Conservation (phyloP, 2,329 filamentous ascomycete species). For the Thielaviopsis musarum region DNA sequence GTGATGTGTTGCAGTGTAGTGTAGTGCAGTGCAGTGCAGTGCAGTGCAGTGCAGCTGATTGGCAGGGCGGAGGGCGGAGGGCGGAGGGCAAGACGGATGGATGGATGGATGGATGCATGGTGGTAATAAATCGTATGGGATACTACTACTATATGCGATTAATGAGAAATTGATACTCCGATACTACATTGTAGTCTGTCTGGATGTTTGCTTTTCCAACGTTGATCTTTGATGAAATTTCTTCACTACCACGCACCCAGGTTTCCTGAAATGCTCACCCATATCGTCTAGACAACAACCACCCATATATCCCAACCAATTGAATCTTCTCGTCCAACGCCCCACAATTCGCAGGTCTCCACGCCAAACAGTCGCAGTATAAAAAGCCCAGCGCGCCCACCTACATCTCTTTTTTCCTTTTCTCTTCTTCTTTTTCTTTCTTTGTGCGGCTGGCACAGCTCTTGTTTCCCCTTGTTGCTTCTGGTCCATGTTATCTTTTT, state of each 20-base stretch:
- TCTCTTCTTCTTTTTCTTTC: slow-evolving; percentile 8
- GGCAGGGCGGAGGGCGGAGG: background rate
- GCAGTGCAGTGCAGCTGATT: background rate
- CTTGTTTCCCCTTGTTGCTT: slow-evolving; percentile 13
- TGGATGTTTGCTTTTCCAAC: too few relatives aligned
- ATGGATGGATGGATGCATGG: too few relatives aligned
- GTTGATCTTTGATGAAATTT: background rate
- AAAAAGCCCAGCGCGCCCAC: slow-evolving; percentile 1
- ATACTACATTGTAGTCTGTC: background rate
- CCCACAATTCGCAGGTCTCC: background rate
- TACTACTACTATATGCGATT: too few relatives aligned
- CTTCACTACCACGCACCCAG: too few relatives aligned
- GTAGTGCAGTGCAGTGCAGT: background rate
- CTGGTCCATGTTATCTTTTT: slow-evolving; percentile 4
- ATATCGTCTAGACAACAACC: too few relatives aligned
- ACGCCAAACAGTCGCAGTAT: background rate
- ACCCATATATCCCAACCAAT: background rate
- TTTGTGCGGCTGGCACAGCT: slow-evolving; percentile 13
- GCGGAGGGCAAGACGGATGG: too few relatives aligned
- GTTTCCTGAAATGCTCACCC: too few relatives aligned
- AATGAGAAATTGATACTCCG: too few relatives aligned
- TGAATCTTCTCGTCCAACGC: background rate
- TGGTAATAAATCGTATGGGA: too few relatives aligned
- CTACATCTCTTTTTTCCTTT: background rate
- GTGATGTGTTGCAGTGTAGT: background rate